These are phyloP conservation scores for Salix caprea DNA, from an alignment of 345 rosid genomes.

Conservation along the genomic window DNA sequence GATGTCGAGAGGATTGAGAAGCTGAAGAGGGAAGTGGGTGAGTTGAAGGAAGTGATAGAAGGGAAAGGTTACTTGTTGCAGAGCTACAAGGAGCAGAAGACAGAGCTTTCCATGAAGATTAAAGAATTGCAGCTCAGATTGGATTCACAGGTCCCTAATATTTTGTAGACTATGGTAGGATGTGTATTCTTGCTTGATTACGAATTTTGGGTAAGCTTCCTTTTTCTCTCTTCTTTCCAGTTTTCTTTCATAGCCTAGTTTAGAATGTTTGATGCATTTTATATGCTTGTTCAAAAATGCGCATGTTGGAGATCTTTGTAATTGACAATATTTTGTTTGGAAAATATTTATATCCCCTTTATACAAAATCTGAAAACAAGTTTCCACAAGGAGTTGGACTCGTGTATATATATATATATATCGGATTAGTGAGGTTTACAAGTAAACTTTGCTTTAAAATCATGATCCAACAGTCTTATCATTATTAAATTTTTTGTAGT, in stretches of 20 bases:
- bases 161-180: slow-evolving; percentile 71
- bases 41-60: slow-evolving; percentile 81
- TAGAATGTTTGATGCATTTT: slow-evolving; percentile 5
- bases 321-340: not conserved
- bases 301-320: slow-evolving; percentile 1
- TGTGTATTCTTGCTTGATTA: slow-evolving; percentile 54
- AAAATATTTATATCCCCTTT: not conserved
- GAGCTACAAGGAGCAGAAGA: slow-evolving; percentile 82
- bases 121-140: slow-evolving; percentile 82
- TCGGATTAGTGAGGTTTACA: too few species aligned
- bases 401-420: too few species aligned
- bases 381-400: not conserved
- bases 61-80: slow-evolving; percentile 79
- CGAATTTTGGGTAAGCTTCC: slow-evolving; percentile 5
- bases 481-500: too few species aligned
- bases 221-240: not conserved
- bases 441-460: too few species aligned
- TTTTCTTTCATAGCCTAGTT: not conserved
- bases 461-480: too few species aligned
- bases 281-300: not conserved
- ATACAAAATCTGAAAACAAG: not conserved
- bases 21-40: slow-evolving; percentile 80
- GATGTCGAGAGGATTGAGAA: slow-evolving; percentile 57
- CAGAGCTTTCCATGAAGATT: slow-evolving; percentile 70
- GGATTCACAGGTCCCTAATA: slow-evolving; percentile 79